Evolutionary conservation across 2,329 filamentous ascomycete genomes (phyloP).

Genomic region (Xylaria sp.): DNA sequence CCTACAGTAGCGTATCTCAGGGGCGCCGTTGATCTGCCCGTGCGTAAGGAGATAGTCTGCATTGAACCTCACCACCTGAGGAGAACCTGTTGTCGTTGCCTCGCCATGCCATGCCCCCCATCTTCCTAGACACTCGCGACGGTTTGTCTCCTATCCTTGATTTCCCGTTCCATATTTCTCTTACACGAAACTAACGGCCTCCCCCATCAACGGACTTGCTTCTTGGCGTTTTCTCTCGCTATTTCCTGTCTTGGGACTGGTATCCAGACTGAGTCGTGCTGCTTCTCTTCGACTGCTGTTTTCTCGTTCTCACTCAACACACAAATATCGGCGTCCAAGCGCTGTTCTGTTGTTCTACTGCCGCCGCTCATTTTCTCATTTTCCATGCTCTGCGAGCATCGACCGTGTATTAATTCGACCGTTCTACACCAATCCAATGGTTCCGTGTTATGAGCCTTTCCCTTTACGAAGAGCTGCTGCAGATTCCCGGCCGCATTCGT

Average conservation of each 20-base stretch:
- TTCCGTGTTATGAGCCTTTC: constrained; percentile 5
- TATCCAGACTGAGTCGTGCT: constrained; percentile 16
- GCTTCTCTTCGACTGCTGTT: constrained; percentile 9
- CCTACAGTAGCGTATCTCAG: background rate
- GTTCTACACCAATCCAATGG: constrained; percentile 8
- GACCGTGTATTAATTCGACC: constrained; percentile 2
- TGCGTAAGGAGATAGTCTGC: background rate
- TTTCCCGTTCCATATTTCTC: constrained; percentile 33
- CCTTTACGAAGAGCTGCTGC: constrained; percentile 32
- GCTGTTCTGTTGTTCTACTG: constrained; percentile 1
- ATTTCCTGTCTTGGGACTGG: constrained; percentile 6
- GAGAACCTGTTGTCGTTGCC: constrained; percentile 6
- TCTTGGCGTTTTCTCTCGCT: constrained; percentile 31
- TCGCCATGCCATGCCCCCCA: background rate
- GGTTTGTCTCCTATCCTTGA: constrained; percentile 29
- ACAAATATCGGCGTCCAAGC: background rate
- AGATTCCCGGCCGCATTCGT: constrained; percentile 32
- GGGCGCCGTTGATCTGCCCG: no score
- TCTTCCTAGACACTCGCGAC: constrained; percentile 27
- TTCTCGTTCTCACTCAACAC: constrained; percentile 14
- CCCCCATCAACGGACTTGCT: constrained; percentile 6
- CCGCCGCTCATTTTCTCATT: constrained; percentile 8
- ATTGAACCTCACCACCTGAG: background rate
- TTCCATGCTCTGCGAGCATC: constrained; percentile 42
- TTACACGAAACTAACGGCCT: constrained; percentile 30